Evolutionary conservation across 1,284 basidiomycete genomes (phyloP).

Genomic region (Golubevia sp.): DNA sequence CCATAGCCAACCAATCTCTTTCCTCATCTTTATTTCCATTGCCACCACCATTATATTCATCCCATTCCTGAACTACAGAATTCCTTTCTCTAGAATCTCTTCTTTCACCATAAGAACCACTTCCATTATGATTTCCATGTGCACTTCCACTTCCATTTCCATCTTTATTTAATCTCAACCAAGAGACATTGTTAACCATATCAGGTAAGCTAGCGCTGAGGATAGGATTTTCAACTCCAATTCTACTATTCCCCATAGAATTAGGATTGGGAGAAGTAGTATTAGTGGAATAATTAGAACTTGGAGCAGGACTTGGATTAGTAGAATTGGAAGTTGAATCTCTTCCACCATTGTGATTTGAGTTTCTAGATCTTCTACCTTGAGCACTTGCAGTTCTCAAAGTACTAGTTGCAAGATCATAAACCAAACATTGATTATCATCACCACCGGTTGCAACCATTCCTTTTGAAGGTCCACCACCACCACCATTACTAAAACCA

Average conservation of each 20-base stretch:
- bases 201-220: slow-evolving; percentile 50
- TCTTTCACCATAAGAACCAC: not conserved
- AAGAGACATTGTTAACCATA: slow-evolving; percentile 59
- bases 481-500: not conserved
- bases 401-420: slow-evolving; percentile 54
- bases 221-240: slow-evolving; percentile 50
- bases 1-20: slow-evolving; percentile 28
- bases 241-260: slow-evolving; percentile 29
- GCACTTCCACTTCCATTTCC: slow-evolving; percentile 10
- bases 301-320: slow-evolving; percentile 32
- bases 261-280: slow-evolving; percentile 17
- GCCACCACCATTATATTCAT: slow-evolving; percentile 35
- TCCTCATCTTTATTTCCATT: slow-evolving; percentile 3
- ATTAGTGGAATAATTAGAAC: not conserved
- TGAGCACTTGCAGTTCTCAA: slow-evolving; percentile 53
- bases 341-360: not conserved
- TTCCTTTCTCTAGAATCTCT: slow-evolving; percentile 5
- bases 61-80: slow-evolving; percentile 55
- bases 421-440: slow-evolving; percentile 56
- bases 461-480: slow-evolving; percentile 26
- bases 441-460: slow-evolving; percentile 60
- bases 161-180: slow-evolving; percentile 36
- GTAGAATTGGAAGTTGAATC: slow-evolving; percentile 1
- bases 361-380: slow-evolving; percentile 51
- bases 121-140: slow-evolving; percentile 14